These are phyloP conservation scores for Papiliotrema terrestris DNA, from an alignment of 1,284 basidiomycete genomes.

Conservation along the genomic window DNA sequence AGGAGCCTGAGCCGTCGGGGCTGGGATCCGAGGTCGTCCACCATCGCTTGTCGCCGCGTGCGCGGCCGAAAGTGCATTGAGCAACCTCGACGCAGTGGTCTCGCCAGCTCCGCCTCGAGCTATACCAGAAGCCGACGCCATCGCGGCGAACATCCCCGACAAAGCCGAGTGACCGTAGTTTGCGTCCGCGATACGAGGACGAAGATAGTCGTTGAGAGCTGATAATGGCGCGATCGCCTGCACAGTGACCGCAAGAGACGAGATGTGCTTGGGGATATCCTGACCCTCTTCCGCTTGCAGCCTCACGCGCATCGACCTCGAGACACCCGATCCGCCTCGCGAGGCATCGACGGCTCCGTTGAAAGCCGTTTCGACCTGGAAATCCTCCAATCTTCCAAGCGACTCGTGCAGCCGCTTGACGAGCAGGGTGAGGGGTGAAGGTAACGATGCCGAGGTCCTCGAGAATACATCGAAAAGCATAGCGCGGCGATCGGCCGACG, in stretches of 20 bases:
- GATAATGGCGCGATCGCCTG: slow-evolving; percentile 96
- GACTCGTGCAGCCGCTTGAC: slow-evolving; percentile 94
- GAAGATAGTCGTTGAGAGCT: slow-evolving; percentile 88
- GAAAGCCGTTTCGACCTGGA: slow-evolving; percentile 80
- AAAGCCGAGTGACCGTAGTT: slow-evolving; percentile 53
- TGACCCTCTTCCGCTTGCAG: slow-evolving; percentile 84
- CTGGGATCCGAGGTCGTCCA: slow-evolving; percentile 3
- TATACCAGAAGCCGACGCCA: slow-evolving; percentile 57
- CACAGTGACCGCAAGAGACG: slow-evolving; percentile 89
- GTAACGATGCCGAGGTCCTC: slow-evolving; percentile 53
- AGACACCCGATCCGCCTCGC: slow-evolving; percentile 19
- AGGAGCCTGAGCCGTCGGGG: slow-evolving; percentile 41
- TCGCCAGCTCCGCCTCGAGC: slow-evolving; percentile 15
- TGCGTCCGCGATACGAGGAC: slow-evolving; percentile 79
- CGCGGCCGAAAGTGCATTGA: slow-evolving; percentile 1
- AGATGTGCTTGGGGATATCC: slow-evolving; percentile 76
- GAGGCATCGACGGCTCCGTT: slow-evolving; percentile 28
- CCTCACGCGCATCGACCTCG: slow-evolving; percentile 64
- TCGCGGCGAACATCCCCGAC: slow-evolving; percentile 84
- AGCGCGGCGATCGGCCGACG: slow-evolving; percentile 58
- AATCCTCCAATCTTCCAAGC: slow-evolving; percentile 87
- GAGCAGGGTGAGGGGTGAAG: slow-evolving; percentile 68
- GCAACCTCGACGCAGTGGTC: neutral
- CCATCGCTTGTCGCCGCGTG: slow-evolving; percentile 8
- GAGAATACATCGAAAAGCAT: slow-evolving; percentile 72